These are phyloP conservation scores for Sextonia rubra DNA, from an alignment of 164 flowering plant genomes.

Conservation along the genomic window DNA sequence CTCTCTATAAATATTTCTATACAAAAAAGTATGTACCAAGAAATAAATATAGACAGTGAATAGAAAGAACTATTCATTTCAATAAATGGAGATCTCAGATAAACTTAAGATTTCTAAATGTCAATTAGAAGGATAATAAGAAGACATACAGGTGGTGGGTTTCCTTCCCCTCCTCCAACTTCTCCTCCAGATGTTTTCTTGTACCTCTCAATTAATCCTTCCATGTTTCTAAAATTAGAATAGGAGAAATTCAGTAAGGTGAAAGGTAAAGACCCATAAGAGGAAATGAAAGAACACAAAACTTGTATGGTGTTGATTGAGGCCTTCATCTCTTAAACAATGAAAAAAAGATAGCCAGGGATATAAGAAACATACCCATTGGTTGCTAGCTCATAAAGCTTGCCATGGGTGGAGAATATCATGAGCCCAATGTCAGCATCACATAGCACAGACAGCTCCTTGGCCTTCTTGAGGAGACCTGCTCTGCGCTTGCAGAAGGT, in stretches of 20 bases:
- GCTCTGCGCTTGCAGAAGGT: slow-evolving; percentile 88
- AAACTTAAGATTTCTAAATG: too few species aligned
- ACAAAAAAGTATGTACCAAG: too few species aligned
- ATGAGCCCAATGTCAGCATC: slow-evolving; percentile 84
- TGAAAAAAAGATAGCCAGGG: slow-evolving; percentile 10
- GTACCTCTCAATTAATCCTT: not conserved
- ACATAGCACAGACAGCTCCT: slow-evolving; percentile 82
- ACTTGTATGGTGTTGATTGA: slow-evolving; percentile 9
- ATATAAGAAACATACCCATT: slow-evolving; percentile 36
- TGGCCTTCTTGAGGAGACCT: slow-evolving; percentile 88
- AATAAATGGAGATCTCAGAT: too few species aligned
- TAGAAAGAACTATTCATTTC: too few species aligned
- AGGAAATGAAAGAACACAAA: too few species aligned
- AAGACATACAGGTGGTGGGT: not conserved
- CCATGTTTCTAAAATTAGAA: not conserved
- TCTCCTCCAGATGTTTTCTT: not conserved
- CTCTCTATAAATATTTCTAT: too few species aligned
- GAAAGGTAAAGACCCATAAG: too few species aligned
- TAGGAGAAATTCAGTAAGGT: not conserved
- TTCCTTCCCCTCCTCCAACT: not conserved
- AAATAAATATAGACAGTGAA: too few species aligned
- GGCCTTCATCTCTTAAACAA: not conserved
- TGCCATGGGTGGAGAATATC: slow-evolving; percentile 75
- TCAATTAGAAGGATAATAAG: not conserved
- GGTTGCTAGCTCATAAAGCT: slow-evolving; percentile 79